Percentiles rank a stretch among this genome's conserved stretches.
Evolutionary conservation across 768 basidiomycete species (phyloP).

Genomic region (Suillus subaureus): DNA sequence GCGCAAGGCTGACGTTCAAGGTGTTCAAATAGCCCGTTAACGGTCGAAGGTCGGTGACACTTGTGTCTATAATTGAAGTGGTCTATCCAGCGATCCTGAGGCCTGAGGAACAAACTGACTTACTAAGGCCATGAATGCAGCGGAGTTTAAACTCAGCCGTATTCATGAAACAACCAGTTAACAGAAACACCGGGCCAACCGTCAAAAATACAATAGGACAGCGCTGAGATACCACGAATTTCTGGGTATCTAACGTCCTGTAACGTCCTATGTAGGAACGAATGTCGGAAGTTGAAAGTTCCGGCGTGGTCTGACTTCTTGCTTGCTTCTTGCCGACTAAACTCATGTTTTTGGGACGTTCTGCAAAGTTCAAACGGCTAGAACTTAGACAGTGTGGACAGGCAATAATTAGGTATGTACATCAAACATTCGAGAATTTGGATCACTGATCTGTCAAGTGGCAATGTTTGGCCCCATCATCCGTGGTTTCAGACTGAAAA

Average conservation of each 20-base stretch:
- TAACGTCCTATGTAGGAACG: background rate
- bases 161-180: too few relatives aligned
- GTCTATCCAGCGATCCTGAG: too few relatives aligned
- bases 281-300: background rate
- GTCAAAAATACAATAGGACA: background rate
- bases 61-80: too few relatives aligned
- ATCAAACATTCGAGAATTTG: background rate
- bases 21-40: background rate
- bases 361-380: background rate
- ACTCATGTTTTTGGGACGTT: background rate
- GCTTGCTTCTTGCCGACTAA: too few relatives aligned
- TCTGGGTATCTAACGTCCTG: background rate
- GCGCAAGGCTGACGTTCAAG: background rate
- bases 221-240: background rate
- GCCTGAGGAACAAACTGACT: too few relatives aligned
- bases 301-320: background rate
- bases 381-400: background rate
- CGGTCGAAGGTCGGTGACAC: background rate
- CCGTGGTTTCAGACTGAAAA: too few relatives aligned
- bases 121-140: too few relatives aligned
- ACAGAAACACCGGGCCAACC: too few relatives aligned
- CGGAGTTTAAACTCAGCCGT: too few relatives aligned
- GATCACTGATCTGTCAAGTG: background rate
- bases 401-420: background rate
- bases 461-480: background rate